Evolutionary conservation across 345 rosid genomes (phyloP).

Genomic region (Eutrema japonicum): DNA sequence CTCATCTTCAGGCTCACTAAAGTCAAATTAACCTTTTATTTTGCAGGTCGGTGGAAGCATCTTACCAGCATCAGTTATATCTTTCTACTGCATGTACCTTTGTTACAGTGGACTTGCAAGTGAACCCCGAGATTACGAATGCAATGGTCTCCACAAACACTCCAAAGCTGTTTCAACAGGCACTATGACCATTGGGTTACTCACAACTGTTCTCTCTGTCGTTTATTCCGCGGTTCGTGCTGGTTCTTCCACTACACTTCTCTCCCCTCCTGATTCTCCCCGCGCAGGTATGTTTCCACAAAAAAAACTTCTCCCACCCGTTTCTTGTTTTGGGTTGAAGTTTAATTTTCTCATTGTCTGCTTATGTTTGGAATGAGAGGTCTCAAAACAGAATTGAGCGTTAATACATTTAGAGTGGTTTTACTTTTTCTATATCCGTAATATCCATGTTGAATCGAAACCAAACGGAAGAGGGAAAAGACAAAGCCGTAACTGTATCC

Average conservation of each 20-base stretch:
- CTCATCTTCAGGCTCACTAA: slow-evolving; percentile 24
- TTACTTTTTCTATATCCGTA: background rate
- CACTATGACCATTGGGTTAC: slow-evolving; percentile 79
- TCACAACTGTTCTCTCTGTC: slow-evolving; percentile 89
- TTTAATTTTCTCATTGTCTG: slow-evolving; percentile 8
- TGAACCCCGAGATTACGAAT: slow-evolving; percentile 90
- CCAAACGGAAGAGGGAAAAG: background rate
- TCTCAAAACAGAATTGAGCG: background rate
- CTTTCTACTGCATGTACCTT: slow-evolving; percentile 92
- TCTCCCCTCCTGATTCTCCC: slow-evolving; percentile 89
- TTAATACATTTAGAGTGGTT: background rate
- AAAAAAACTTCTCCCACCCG: background rate
- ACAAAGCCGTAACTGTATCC: background rate
- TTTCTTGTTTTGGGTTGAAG: background rate
- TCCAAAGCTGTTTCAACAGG: slow-evolving; percentile 92
- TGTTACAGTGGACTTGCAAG: slow-evolving; percentile 97
- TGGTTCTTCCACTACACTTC: slow-evolving; percentile 91
- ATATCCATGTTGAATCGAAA: background rate
- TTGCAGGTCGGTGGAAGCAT: slow-evolving; percentile 90
- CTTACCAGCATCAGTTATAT: slow-evolving; percentile 92
- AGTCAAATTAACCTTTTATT: slow-evolving; percentile 20
- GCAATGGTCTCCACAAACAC: slow-evolving; percentile 95
- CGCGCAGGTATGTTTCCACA: slow-evolving; percentile 68
- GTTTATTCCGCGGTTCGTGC: slow-evolving; percentile 98
- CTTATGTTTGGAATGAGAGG: background rate